Conservation (phyloP, 345 rosid species). For the Leavenworthia alabamica region DNA sequence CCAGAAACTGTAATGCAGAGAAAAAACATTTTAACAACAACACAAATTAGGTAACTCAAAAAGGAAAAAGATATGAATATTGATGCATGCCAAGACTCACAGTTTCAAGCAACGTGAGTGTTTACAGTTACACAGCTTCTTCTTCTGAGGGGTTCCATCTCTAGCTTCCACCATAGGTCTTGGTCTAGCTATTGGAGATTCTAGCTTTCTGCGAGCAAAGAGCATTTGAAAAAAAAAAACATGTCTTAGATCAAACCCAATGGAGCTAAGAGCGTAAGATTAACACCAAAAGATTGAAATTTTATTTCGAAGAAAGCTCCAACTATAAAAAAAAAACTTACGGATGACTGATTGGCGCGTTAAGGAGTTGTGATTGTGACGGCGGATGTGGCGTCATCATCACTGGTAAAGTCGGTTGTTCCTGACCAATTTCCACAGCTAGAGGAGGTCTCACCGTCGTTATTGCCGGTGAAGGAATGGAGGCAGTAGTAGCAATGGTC, state of each 20-base stretch:
- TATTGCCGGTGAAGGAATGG: slow-evolving; percentile 15
- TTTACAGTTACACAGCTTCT: slow-evolving; percentile 93
- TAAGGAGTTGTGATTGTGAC: slow-evolving; percentile 29
- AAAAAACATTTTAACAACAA: background rate
- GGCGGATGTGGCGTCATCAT: slow-evolving; percentile 25
- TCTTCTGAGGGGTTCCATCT: slow-evolving; percentile 92
- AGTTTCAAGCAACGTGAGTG: slow-evolving; percentile 96
- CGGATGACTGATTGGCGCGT: slow-evolving; percentile 47
- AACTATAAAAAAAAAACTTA: slow-evolving; percentile 36
- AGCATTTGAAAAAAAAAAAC: slow-evolving; percentile 11
- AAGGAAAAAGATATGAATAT: slow-evolving; percentile 2
- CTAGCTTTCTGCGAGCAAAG: slow-evolving; percentile 52
- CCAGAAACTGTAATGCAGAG: background rate
- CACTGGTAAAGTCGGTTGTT: slow-evolving; percentile 29
- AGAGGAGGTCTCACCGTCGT: slow-evolving; percentile 22
- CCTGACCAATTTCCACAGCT: slow-evolving; percentile 16
- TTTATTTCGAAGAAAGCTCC: background rate
- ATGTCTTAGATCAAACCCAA: no score
- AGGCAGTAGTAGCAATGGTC: background rate
- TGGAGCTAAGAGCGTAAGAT: background rate
- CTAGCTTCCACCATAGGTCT: slow-evolving; percentile 59
- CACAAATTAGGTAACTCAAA: background rate
- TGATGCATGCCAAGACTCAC: slow-evolving; percentile 41
- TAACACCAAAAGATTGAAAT: slow-evolving; percentile 4
- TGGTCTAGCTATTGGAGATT: slow-evolving; percentile 72